A percentile compares a stretch with the other conserved stretches of the same genome.
Evolutionary conservation across 495 filamentous ascomycete species (phyloP).

Genomic region (Xylaria sp.): DNA sequence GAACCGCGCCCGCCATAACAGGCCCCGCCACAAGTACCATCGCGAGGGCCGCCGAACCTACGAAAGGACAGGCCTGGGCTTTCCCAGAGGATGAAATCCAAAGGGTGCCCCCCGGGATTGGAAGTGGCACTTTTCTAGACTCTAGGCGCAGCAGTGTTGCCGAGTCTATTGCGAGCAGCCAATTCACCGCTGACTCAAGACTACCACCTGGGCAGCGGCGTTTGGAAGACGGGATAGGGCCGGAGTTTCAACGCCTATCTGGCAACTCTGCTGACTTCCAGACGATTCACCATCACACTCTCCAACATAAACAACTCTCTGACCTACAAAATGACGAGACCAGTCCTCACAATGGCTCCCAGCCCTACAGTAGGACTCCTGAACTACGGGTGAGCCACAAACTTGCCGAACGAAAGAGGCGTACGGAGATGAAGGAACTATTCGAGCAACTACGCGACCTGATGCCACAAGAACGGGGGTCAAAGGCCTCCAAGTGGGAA

Average conservation of each 20-base stretch:
- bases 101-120: conserved; percentile 46
- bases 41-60: conserved; percentile 80
- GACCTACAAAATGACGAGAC: conserved; percentile 68
- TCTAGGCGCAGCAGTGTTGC: conserved; percentile 76
- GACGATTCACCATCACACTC: conserved; percentile 71
- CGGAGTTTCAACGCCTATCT: conserved; percentile 47
- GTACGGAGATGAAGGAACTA: conserved; percentile 97
- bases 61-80: conserved; percentile 81
- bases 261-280: conserved; percentile 45
- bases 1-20: conserved; percentile 77
- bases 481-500: conserved; percentile 99
- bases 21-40: conserved; percentile 79
- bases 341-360: conserved; percentile 61
- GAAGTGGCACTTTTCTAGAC: conserved; percentile 63
- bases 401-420: conserved; percentile 90
- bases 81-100: conserved; percentile 78
- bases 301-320: conserved; percentile 76
- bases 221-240: conserved; percentile 60
- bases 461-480: conserved; percentile 84
- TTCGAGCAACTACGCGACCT: conserved; percentile 86
- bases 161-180: conserved; percentile 74
- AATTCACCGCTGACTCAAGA: conserved; percentile 73
- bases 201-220: conserved; percentile 75
- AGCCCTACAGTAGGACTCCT: conserved; percentile 92
- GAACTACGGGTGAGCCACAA: conserved; percentile 97